Evolutionary conservation across 129 eudicot species (phyloP), one percentile per base, ranked within the genome.

Genomic region (Tagetes erecta): DNA sequence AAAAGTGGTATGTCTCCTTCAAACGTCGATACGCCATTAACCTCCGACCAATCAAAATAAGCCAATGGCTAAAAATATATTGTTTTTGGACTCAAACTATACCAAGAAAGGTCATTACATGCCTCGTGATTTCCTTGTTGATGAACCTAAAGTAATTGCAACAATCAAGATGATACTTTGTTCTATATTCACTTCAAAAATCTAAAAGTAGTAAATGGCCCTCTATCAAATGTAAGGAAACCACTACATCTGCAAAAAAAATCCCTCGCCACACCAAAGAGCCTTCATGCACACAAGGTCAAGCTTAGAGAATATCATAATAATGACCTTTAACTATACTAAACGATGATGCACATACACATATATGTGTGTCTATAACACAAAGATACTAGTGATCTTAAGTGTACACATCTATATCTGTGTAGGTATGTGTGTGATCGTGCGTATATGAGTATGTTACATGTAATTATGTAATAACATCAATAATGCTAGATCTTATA

Each of bases 41-140:
- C 58, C 44, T 41, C 77, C 46, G 59, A 4, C 36, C 45, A 72
- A 73, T 59, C 34, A n/a, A 71, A 58, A 42, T 45, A 73, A 44
- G 68, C 34, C 34, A 57, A 13, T 58, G 38, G 35, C 20, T 42
- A 13, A 31, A 72, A 41, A 63, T 60, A 74, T 46, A 55, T 4
- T 45, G 70, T 60, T 60, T 44, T 36, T 8, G 27, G 33, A 45
- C 70, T 60, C 38, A 20, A 30, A 36, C 59, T 73, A 59, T 44
- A 45, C 70, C 45, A 73, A 44, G 12, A 72, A 72, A 57, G 50
- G 53, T 55, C 4, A 59, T 33, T 72, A 47, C 63, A 27, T 56
- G 63, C 63, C 37, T 30, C 8, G 5, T 1, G 63, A 12, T 56
- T 56, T 56, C 36, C 27, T 30, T 30, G 36, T 12, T 12, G 36